These are phyloP conservation scores for Blastocystis hominis DNA, from an alignment of 352 stramenopile species.

Conservation along the genomic window DNA sequence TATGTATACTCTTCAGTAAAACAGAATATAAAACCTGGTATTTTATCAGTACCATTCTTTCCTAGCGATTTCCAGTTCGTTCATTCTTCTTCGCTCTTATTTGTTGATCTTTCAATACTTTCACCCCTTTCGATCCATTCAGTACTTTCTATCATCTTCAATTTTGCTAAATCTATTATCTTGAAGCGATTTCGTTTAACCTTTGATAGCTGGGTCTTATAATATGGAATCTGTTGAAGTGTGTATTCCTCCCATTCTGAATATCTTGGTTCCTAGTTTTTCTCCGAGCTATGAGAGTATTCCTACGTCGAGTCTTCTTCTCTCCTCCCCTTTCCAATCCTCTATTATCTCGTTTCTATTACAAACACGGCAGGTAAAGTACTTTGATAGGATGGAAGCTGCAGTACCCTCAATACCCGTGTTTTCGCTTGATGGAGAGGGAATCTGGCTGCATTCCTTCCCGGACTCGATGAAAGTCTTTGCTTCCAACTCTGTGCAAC, in stretches of 20 bases:
- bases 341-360: background rate
- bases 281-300: no score
- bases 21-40: background rate
- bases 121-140: background rate
- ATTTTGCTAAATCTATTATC: no score
- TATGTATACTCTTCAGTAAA: background rate
- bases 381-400: background rate
- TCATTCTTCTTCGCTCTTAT: background rate
- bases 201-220: background rate
- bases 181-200: no score
- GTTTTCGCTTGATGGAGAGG: no score
- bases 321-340: background rate
- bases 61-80: background rate
- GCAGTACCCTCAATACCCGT: background rate
- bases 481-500: no score
- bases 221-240: background rate
- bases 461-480: no score
- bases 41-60: background rate
- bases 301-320: no score
- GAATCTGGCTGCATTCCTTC: no score
- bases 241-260: background rate
- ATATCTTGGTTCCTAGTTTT: background rate
- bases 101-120: background rate
- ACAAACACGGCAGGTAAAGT: background rate
- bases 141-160: background rate